These are phyloP conservation scores for Colletotrichum sp. DNA, from an alignment of 2,329 filamentous ascomycete species.

Conservation along the genomic window DNA sequence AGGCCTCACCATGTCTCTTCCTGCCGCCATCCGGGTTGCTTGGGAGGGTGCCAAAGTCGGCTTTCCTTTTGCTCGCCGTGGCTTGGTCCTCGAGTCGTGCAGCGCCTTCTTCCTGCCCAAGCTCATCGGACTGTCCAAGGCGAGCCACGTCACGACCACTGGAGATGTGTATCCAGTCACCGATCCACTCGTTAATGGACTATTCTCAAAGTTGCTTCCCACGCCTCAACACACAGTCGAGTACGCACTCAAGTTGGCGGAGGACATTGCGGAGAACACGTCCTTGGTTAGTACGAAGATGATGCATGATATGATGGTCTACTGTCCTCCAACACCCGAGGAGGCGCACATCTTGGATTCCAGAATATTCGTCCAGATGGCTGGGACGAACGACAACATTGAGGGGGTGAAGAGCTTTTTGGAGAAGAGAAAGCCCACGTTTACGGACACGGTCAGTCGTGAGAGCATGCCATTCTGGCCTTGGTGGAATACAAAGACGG, in stretches of 20 bases:
- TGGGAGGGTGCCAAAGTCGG: constrained; percentile 69
- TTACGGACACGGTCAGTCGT: constrained; percentile 35
- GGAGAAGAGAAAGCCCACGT: constrained; percentile 69
- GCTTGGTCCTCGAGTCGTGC: constrained; percentile 74
- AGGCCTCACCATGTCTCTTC: constrained; percentile 66
- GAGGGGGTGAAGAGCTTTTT: constrained; percentile 74
- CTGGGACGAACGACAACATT: constrained; percentile 62
- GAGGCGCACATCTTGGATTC: constrained; percentile 74
- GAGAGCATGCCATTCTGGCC: background rate
- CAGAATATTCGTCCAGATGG: constrained; percentile 65
- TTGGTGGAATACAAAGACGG: background rate
- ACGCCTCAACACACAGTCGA: background rate
- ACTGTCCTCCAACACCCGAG: constrained; percentile 43
- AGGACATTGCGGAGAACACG: background rate
- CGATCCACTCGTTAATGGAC: background rate
- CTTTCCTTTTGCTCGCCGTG: constrained; percentile 76
- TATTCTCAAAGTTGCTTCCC: background rate
- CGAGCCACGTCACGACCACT: background rate
- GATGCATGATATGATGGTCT: background rate
- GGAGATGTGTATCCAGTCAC: background rate
- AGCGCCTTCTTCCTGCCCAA: constrained; percentile 64
- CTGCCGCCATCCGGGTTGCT: constrained; percentile 57
- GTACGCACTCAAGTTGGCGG: background rate
- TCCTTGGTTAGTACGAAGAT: background rate
- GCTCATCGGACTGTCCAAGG: background rate